Evolutionary conservation across 148 eudicot species (phyloP).

Genomic region (Simmondsia chinensis): DNA sequence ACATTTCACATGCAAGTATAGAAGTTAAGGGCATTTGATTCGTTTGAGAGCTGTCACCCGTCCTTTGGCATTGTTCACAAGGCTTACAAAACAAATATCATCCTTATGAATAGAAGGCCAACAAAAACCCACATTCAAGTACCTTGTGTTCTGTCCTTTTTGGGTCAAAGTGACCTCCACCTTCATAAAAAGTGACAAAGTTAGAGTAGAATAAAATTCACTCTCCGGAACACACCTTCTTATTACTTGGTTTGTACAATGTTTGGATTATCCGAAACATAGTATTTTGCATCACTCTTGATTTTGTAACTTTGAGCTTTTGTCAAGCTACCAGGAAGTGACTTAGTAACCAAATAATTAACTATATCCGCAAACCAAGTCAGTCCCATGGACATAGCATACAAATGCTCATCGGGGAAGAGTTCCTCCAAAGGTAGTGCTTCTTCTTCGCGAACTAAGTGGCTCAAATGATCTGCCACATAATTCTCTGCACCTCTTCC

Average conservation of each 20-base stretch:
- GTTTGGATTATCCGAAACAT: conserved; percentile 10
- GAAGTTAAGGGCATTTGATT: conserved; percentile 2
- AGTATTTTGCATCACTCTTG: conserved; percentile 1
- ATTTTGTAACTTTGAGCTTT: neutral
- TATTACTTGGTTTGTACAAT: conserved; percentile 4
- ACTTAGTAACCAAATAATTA: conserved; percentile 1
- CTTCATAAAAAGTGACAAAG: conserved; percentile 1
- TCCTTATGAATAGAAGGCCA: conserved; percentile 1
- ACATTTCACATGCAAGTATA: conserved; percentile 7
- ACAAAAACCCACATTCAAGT: conserved; percentile 4
- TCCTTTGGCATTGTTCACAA: conserved; percentile 11
- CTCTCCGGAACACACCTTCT: conserved; percentile 2
- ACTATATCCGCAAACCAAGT: conserved; percentile 11
- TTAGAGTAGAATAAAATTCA: neutral
- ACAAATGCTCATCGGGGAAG: conserved; percentile 4
- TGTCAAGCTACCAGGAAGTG: neutral
- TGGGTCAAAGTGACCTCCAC: conserved; percentile 7
- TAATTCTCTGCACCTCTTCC: conserved; percentile 3
- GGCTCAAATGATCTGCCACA: conserved; percentile 6
- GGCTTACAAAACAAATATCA: conserved; percentile 5
- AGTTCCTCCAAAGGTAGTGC: neutral
- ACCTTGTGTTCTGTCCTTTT: conserved; percentile 6
- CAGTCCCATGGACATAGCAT: neutral
- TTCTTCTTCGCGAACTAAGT: neutral
- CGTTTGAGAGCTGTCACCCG: conserved; percentile 1